These are phyloP conservation scores for Elaeagnus macrophylla DNA, from an alignment of 306 rosid genomes.

Conservation along the genomic window DNA sequence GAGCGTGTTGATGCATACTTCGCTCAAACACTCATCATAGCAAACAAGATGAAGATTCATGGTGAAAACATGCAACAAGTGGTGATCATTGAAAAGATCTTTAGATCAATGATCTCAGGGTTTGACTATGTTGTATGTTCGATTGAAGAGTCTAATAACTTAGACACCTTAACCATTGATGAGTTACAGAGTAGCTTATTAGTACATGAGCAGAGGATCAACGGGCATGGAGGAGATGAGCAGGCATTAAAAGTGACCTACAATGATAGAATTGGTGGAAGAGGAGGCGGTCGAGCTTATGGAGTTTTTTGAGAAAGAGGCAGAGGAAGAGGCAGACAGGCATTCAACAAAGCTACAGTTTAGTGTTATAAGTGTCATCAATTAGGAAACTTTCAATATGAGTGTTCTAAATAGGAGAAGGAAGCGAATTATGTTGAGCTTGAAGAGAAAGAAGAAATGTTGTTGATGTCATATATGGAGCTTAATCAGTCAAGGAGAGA, in stretches of 20 bases:
- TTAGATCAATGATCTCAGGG: too few species aligned
- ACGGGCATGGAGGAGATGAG: not conserved
- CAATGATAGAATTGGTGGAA: not conserved
- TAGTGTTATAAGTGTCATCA: too few species aligned
- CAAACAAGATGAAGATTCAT: not conserved
- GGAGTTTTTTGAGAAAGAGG: not conserved
- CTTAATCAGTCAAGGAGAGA: too few species aligned
- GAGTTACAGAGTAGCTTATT: not conserved
- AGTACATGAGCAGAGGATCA: not conserved
- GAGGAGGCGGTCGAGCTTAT: constrained; percentile 7
- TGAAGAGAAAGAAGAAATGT: too few species aligned
- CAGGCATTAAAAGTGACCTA: too few species aligned
- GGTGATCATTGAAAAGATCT: constrained; percentile 10
- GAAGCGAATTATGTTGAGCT: too few species aligned
- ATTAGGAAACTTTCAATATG: too few species aligned
- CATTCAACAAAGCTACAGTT: too few species aligned
- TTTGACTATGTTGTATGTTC: too few species aligned
- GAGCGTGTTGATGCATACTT: not conserved
- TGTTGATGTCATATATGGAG: too few species aligned
- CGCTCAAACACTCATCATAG: not conserved
- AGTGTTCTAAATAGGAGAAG: too few species aligned
- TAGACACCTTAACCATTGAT: not conserved
- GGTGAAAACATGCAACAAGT: constrained; percentile 8
- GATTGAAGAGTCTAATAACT: too few species aligned
- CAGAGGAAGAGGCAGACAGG: not conserved